Base-by-base conservation (phyloP, 192 early-diverging fungal genomes). In the Umbelopsis vinacea region DNA sequence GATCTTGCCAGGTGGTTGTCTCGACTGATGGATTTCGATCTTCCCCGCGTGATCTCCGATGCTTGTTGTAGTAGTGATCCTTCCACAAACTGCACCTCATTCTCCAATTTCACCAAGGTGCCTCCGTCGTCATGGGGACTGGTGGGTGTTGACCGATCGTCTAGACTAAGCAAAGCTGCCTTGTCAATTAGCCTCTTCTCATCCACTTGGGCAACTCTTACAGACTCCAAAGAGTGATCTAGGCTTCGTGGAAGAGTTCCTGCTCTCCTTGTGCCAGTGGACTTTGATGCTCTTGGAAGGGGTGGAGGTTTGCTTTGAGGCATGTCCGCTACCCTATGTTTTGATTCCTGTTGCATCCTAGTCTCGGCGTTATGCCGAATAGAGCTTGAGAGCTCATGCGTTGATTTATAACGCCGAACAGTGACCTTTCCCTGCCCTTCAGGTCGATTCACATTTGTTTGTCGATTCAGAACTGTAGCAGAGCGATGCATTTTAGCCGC, bases 11-110 rank as follows among this genome's bases (percentile, higher is more conserved):
- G 38, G 2, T 29, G 26, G 0, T 22, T 22, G n/a, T 63, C 57
- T 37, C 57, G 26, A 29, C 57, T 63, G 33, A 63, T 37, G 15
- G 57, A 63, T 19, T 63, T 63, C 19, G 57, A 63, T 63, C 57
- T 10, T 0, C 57, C 57, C n/a, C 57, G 57, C 0, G 26, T 6
- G 33, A 33, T 37, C 11, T 54, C 29, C 3, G 57, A 6, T 19
- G 57, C 57, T 19, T 63, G 57, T 2, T 63, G 57, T 12, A 63
- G 26, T 0, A 63, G 57, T 0, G 57, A 63, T 17, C 57, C 57
- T 19, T 63, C 29, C 0, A 29, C 33, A 63, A 63, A 63, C 14
- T 63, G 57, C 3, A 63, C 15, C 5, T 37, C 33, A 2, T 63
- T 29, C 2, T 63, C 26, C 19, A 63, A 63, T 14, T 35, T 63